phyloP scores from a whole-genome alignment of 257 asterid genomes.

The Avicennia marina region DNA sequence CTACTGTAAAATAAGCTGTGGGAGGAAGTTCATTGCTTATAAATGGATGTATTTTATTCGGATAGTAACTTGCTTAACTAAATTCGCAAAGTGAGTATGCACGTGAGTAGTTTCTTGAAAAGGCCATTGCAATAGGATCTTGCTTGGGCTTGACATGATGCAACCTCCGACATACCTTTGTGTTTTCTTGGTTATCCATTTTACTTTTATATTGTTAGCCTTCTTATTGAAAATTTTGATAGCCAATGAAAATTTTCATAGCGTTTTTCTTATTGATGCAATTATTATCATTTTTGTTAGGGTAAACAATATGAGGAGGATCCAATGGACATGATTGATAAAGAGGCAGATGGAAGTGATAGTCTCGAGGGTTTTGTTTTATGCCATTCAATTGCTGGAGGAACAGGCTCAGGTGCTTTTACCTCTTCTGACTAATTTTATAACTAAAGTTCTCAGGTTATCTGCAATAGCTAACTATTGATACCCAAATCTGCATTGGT shows the following conservation, averaged over 20 bases:
- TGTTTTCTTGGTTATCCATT: no score
- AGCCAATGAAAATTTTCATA: no score
- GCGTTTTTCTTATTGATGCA: no score
- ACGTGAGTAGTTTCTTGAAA: not conserved
- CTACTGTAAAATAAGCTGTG: no score
- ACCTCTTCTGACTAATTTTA: no score
- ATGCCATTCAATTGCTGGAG: constrained; percentile 99
- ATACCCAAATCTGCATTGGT: no score
- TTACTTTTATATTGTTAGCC: no score
- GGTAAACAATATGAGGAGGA: constrained; percentile 97
- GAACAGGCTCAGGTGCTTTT: constrained; percentile 86
- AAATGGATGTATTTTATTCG: no score
- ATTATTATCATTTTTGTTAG: constrained; percentile 36
- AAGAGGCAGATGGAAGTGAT: constrained; percentile 99
- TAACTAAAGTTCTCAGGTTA: no score
- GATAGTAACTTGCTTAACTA: not conserved
- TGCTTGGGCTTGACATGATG: not conserved
- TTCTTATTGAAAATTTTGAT: no score
- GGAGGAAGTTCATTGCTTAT: no score
- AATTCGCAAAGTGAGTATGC: not conserved
- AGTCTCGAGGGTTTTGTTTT: constrained; percentile 99
- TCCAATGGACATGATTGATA: constrained; percentile 97
- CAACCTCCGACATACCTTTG: not conserved
- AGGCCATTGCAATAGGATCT: not conserved
- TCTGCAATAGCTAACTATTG: no score